Evolutionary conservation across 805 yeast species (phyloP).

Genomic region (Sungouiozyma ichnusensis): DNA sequence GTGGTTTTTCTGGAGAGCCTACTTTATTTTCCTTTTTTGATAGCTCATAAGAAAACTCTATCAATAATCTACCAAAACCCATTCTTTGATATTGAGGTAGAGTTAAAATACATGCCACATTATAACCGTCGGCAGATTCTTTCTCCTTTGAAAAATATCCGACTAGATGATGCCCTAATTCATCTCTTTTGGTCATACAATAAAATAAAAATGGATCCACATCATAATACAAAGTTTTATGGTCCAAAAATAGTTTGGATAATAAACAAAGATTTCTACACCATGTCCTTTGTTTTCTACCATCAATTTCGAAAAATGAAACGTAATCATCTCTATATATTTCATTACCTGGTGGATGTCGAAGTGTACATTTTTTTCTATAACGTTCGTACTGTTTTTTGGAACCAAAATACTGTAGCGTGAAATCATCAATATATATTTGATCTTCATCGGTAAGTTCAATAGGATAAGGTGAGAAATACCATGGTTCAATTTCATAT

Average conservation of each 20-base stretch:
- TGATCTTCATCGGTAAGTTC: constrained; percentile 89
- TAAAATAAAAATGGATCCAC: constrained; percentile 96
- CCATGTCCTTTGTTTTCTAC: constrained; percentile 93
- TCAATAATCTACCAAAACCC: constrained; percentile 86
- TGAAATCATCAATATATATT: constrained; percentile 84
- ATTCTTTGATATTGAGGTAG: constrained; percentile 92
- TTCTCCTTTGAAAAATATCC: constrained; percentile 97
- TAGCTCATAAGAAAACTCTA: constrained; percentile 87
- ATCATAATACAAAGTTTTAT: constrained; percentile 91
- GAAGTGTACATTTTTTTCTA: constrained; percentile 73
- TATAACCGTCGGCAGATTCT: constrained; percentile 89
- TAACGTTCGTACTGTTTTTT: constrained; percentile 87
- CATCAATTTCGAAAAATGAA: constrained; percentile 95
- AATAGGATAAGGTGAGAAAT: constrained; percentile 92
- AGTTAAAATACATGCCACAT: constrained; percentile 93
- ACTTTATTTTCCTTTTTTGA: constrained; percentile 80
- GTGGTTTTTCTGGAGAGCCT: constrained; percentile 96
- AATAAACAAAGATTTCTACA: constrained; percentile 88
- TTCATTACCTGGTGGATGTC: constrained; percentile 98
- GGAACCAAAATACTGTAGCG: constrained; percentile 81
- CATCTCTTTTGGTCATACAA: constrained; percentile 87
- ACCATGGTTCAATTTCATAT: constrained; percentile 96
- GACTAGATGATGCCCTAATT: constrained; percentile 87
- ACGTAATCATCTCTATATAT: constrained; percentile 88
- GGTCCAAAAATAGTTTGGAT: constrained; percentile 87